Base-by-base conservation (phyloP, 306 rosid genomes). In the Citrullus mucosospermus region DNA sequence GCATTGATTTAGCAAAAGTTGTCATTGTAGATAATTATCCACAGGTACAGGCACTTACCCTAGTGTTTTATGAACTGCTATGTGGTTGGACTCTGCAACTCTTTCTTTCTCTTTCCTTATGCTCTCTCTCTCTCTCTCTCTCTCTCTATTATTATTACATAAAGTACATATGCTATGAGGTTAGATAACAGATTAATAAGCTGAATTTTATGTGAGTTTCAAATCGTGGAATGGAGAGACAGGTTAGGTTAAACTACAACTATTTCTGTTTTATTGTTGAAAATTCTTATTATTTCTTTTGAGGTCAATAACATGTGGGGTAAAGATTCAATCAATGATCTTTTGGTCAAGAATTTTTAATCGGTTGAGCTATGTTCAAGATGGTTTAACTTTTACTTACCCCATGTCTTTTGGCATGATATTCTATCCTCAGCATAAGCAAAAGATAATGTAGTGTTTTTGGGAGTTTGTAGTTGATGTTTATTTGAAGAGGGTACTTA, bases 11-110 rank as follows among this genome's bases (percentile, higher is more conserved):
- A 67, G 92, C 96, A 75, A 95, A 91, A 81, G 92, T 95, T 81
- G 97, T 84, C 77, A 95, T 95, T 81, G 79, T 95, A 83, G 99
- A 95, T 84, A 95, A 95, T 87, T 88, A 96, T 80, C 99, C 99
- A 80, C 97, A 95, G 99, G 97, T 95, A 89, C 38, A 73, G 53
- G 53, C 61, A 79, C 59, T 75, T 69, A 20, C 30, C 73, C 3
- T 59, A 32, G 13, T 70, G 12, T 71, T 71, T 71, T 22, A 51
- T 16, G 78, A 73, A 54, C 74, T 3, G 2, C 20, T 41, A 22
- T 50, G 41, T 71, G 11, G 59, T 46, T 46, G 63, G 46, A 34
- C 57, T 15, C 78, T 28, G 32, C 77, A 48, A 72, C 14, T 12
- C 39, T 54, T 51, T 48, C 50, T 75, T 34, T 51, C 51, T 36